Percentiles rank a stretch among this genome's conserved stretches.
Evolutionary conservation across 1,139 yeast species (phyloP).

Genomic region (Candida tropicalis): DNA sequence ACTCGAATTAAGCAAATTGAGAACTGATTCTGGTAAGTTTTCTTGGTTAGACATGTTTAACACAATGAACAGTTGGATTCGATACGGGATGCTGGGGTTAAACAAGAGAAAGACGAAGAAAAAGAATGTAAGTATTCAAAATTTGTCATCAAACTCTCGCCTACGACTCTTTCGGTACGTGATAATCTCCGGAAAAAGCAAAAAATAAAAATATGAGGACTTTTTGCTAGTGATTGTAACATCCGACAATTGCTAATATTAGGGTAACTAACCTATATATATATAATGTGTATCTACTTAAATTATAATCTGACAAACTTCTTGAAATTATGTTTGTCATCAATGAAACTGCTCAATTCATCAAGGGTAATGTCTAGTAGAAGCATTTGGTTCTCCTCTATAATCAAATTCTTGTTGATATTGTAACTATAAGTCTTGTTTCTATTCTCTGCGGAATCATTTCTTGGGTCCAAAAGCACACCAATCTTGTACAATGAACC

Average conservation of each 20-base stretch:
- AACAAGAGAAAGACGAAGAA: neutral
- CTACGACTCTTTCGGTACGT: neutral
- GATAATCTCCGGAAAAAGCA: neutral
- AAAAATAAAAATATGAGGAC: too few relatives aligned
- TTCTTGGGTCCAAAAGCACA: conserved; percentile 31
- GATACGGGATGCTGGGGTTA: too few relatives aligned
- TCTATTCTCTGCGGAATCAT: neutral
- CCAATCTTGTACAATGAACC: conserved; percentile 45
- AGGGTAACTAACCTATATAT: too few relatives aligned
- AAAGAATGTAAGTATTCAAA: neutral
- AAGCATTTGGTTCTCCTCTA: conserved; percentile 51
- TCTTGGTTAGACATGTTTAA: conserved; percentile 16
- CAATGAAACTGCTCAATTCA: conserved; percentile 40
- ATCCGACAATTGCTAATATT: too few relatives aligned
- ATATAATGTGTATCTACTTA: too few relatives aligned
- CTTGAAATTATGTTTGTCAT: conserved; percentile 33
- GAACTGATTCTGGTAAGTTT: conserved; percentile 59
- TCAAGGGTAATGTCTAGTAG: conserved; percentile 50
- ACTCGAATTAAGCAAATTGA: conserved; percentile 55
- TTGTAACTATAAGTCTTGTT: conserved; percentile 15
- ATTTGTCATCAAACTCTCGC: neutral
- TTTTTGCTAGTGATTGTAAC: too few relatives aligned
- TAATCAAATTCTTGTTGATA: conserved; percentile 31
- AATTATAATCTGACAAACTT: conserved; percentile 33
- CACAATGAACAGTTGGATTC: too few relatives aligned